Evolutionary conservation across 495 filamentous ascomycete species (phyloP), one percentile per base, ranked within the genome.

Genomic region (Rostrohypoxylon terebratum): DNA sequence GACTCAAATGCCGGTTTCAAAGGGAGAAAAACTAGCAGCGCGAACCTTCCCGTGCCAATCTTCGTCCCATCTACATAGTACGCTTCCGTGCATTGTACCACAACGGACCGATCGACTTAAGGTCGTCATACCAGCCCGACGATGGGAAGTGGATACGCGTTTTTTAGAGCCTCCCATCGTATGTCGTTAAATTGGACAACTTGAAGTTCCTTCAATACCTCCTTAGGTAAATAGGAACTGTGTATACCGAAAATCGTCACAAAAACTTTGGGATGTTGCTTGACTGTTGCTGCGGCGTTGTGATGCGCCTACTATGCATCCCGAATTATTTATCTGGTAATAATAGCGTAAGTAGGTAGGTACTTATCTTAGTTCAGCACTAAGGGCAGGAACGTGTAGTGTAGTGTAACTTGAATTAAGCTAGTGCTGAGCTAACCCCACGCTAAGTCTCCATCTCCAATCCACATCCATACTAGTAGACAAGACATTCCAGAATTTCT

Each of bases 381-480:
- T 42, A 42, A 42, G 11, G 13, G 6, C 14, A 25, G 0, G 11
- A 2, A 50, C 21, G 20, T 20, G 44, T 36, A 63, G 38, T 20
- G 7, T 14, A 13, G 20, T 20, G 44, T 36, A 63, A 48, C 31
- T 14, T 14, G 21, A 64, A 14, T 10, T 34, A 63, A 63, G 38
- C 14, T 63, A 69, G 31, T 23, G 31, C 40, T 47, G 34, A 63
- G 42, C 48, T 64, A 53, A 59, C 67, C 67, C 60, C 68, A 54
- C 60, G 68, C 54, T 70, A 59, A 20, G 47, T 33, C 45, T 59
- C 31, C 25, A 69, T 40, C 54, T 69, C 48, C n/a, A 45, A 45
- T 53, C 48, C 20, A 3, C 14, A n/a, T n/a, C n/a, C n/a, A n/a
- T n/a, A n/a, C n/a, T n/a, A n/a, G n/a, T 8, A 13, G 25, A 42